These are phyloP conservation scores for Boletus bicolor DNA, from an alignment of 768 basidiomycete genomes.

Conservation along the genomic window DNA sequence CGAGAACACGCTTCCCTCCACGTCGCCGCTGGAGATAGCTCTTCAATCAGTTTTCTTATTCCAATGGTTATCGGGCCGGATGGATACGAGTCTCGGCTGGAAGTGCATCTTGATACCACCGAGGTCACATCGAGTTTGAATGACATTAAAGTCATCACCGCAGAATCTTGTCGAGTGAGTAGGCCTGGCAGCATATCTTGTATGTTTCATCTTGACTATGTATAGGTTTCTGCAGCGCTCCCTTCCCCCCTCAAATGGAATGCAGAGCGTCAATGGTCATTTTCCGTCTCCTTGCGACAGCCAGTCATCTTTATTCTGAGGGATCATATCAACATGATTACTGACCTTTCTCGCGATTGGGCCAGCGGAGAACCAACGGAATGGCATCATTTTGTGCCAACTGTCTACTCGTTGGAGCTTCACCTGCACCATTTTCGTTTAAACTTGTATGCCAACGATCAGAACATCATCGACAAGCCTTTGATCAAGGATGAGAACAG, in stretches of 20 bases:
- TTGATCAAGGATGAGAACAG: conserved; percentile 81
- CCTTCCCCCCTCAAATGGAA: conserved; percentile 86
- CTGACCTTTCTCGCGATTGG: conserved; percentile 94
- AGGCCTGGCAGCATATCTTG: conserved; percentile 11
- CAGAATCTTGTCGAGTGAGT: conserved; percentile 74
- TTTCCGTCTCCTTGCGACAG: conserved; percentile 67
- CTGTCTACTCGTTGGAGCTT: conserved; percentile 67
- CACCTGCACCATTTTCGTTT: conserved; percentile 73
- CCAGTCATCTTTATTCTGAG: conserved; percentile 78
- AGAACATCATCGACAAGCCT: conserved; percentile 94
- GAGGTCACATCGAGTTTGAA: conserved; percentile 82
- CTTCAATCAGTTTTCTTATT: conserved; percentile 80
- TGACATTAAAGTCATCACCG: conserved; percentile 72
- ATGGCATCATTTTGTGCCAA: conserved; percentile 82
- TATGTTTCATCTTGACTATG: conserved; percentile 2
- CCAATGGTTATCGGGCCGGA: conserved; percentile 71
- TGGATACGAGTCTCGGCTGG: conserved; percentile 78
- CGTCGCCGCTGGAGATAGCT: conserved; percentile 71
- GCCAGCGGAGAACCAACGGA: conserved; percentile 75
- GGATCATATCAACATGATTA: conserved; percentile 93
- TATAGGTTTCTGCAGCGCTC: conserved; percentile 65
- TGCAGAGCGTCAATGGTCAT: conserved; percentile 71
- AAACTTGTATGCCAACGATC: conserved; percentile 87
- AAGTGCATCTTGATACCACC: conserved; percentile 81
- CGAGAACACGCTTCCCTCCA: conserved; percentile 73